Percentiles rank a stretch among this genome's conserved stretches.
Conservation (phyloP, 2,329 filamentous ascomycete species). For the Cercospora sp. region DNA sequence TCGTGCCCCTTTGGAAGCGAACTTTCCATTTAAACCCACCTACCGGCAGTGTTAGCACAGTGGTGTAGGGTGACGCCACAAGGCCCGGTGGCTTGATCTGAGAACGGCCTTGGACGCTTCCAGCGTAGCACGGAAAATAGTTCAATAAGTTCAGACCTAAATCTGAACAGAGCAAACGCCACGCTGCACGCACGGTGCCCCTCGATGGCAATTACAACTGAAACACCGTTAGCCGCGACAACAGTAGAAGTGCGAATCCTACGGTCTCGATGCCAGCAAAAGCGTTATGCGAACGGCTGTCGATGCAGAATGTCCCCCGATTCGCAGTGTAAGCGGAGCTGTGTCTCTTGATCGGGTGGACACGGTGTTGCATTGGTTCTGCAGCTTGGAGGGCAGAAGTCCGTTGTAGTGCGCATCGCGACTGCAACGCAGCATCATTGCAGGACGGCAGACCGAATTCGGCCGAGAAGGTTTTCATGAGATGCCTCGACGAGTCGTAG, state of each 20-base stretch:
- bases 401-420: neutral
- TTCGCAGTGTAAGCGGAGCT: neutral
- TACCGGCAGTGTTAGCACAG: conserved; percentile 7
- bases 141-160: neutral
- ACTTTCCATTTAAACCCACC: neutral
- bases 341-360: neutral
- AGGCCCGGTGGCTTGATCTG: conserved; percentile 1
- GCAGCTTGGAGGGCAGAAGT: neutral
- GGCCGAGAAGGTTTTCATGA: neutral
- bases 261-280: neutral
- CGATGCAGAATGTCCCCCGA: neutral
- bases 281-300: neutral
- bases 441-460: neutral
- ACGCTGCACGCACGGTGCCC: neutral
- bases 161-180: conserved; percentile 1
- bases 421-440: neutral
- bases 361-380: neutral
- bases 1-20: conserved; percentile 6
- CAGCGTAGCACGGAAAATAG: conserved; percentile 7
- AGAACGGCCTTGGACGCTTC: conserved; percentile 1
- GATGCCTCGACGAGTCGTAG: neutral
- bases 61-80: conserved; percentile 3
- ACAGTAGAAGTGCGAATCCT: neutral
- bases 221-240: neutral
- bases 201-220: neutral